A percentile compares a stretch with the other conserved stretches of the same genome.
These are phyloP conservation scores for Leavenworthia alabamica DNA, from an alignment of 345 rosid genomes.

Conservation along the genomic window DNA sequence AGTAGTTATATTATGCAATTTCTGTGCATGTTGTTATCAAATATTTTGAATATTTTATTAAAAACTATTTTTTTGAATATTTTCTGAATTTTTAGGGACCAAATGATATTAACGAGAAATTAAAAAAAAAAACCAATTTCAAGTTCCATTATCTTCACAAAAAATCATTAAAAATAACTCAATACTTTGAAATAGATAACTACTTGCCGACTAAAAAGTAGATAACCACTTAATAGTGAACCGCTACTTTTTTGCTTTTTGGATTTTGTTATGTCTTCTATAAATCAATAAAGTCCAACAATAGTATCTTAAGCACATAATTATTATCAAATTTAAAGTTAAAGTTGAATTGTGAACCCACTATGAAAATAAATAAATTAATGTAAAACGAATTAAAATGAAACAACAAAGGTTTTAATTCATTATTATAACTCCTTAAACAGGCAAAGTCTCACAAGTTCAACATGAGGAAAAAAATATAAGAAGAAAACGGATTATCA, in stretches of 20 bases:
- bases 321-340: not conserved
- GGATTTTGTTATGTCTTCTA: not conserved
- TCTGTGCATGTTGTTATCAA: not conserved
- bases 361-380: not conserved
- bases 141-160: too few species aligned
- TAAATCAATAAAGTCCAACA: not conserved
- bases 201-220: too few species aligned
- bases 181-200: not conserved
- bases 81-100: too few species aligned
- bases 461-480: conserved; percentile 2
- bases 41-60: not conserved
- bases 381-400: not conserved
- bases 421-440: conserved; percentile 14
- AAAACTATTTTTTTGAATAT: not conserved
- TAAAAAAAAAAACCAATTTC: too few species aligned
- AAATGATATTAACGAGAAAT: too few species aligned
- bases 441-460: conserved; percentile 16
- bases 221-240: too few species aligned
- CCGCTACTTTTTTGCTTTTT: not conserved
- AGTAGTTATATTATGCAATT: not conserved
- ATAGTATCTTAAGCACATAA: not conserved
- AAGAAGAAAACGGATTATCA: conserved; percentile 14
- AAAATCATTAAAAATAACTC: too few species aligned
- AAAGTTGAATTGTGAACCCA: not conserved
- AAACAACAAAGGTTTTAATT: not conserved